phyloP scores from a whole-genome alignment of 345 rosid species.

The Eucalyptus pauciflora region DNA sequence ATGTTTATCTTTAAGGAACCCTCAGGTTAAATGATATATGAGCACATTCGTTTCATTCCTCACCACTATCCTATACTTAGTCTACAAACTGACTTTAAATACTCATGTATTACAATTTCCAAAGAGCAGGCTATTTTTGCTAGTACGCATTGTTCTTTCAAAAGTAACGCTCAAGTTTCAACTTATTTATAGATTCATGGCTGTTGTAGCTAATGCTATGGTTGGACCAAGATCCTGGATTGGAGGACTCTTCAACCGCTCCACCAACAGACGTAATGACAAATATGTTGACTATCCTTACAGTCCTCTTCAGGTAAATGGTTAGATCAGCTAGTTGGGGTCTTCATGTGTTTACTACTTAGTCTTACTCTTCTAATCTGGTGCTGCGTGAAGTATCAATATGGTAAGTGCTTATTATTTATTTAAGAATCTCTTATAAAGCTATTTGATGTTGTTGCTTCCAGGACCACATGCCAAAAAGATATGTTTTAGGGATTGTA shows the following conservation, averaged over 20 bases:
- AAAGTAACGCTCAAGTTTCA: neutral
- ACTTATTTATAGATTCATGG: neutral
- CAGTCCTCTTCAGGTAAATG: slow-evolving; percentile 64
- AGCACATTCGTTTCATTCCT: neutral
- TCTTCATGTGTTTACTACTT: neutral
- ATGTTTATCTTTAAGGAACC: neutral
- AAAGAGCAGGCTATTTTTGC: neutral
- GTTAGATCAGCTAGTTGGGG: neutral
- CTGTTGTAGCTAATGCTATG: slow-evolving; percentile 68
- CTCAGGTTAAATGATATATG: neutral
- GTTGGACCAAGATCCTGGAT: slow-evolving; percentile 93
- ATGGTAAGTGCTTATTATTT: neutral
- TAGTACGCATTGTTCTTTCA: neutral
- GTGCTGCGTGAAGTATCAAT: neutral
- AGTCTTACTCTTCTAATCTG: neutral
- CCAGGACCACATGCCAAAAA: neutral
- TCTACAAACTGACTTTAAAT: neutral
- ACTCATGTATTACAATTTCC: neutral
- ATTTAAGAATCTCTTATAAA: neutral
- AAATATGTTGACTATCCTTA: slow-evolving; percentile 35
- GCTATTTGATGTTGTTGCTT: neutral
- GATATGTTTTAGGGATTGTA: neutral
- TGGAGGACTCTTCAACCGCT: slow-evolving; percentile 76
- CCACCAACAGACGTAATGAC: slow-evolving; percentile 37
- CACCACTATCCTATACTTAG: neutral